These are phyloP conservation scores for Nevesoporus exiguus DNA, from an alignment of 768 basidiomycete genomes.

Conservation along the genomic window DNA sequence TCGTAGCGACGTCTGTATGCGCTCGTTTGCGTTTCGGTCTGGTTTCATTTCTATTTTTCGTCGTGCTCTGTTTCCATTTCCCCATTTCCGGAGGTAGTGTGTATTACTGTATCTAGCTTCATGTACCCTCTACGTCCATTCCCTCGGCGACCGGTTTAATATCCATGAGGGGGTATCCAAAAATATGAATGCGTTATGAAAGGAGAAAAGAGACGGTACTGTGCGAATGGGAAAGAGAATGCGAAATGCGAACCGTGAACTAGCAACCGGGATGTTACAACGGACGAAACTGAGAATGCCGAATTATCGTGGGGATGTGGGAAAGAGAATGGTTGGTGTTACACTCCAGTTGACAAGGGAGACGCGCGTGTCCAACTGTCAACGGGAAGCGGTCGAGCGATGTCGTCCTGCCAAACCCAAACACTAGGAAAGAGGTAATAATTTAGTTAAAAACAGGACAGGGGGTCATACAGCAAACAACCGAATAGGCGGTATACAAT, in stretches of 20 bases:
- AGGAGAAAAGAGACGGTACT: neutral
- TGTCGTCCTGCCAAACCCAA: slow-evolving; percentile 8
- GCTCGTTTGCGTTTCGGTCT: neutral
- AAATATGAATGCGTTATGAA: neutral
- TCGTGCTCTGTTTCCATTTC: neutral
- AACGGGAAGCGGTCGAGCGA: slow-evolving; percentile 1
- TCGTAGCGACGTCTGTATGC: neutral
- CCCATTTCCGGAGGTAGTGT: slow-evolving; percentile 7
- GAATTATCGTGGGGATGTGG: neutral
- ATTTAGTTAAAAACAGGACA: slow-evolving; percentile 13
- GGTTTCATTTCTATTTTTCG: neutral
- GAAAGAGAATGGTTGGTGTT: neutral
- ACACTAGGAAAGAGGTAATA: slow-evolving; percentile 15
- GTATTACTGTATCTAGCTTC: slow-evolving; percentile 14
- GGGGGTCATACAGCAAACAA: slow-evolving; percentile 10
- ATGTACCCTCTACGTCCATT: slow-evolving; percentile 15
- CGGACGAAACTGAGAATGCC: neutral
- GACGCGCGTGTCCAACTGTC: neutral
- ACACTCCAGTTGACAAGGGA: neutral
- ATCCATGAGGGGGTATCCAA: slow-evolving; percentile 16
- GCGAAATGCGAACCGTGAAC: neutral
- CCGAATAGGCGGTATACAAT: slow-evolving; percentile 26
- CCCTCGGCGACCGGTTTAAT: neutral
- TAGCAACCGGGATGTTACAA: neutral
- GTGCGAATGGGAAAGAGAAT: neutral